Evolutionary conservation across 306 rosid species (phyloP).

Genomic region (Neltuma alba): DNA sequence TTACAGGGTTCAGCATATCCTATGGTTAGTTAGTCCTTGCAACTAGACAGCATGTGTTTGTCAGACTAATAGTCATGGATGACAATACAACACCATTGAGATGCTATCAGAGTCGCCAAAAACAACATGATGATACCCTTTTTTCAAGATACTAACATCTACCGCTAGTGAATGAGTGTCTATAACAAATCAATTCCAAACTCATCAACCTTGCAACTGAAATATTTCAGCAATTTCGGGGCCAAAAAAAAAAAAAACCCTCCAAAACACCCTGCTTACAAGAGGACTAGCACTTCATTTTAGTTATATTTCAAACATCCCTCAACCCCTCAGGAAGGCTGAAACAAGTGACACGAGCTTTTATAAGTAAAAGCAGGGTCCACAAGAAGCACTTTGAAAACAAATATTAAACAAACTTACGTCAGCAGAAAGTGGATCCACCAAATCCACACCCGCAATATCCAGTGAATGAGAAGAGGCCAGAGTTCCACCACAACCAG

Average conservation of each 20-base stretch:
- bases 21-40: conserved; percentile 7
- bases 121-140: conserved; percentile 18
- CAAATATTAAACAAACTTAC: conserved; percentile 56
- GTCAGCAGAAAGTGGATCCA: conserved; percentile 94
- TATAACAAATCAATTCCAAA: conserved; percentile 24
- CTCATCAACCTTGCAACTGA: conserved; percentile 19
- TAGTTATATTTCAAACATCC: conserved; percentile 12
- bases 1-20: conserved; percentile 4
- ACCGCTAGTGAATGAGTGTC: conserved; percentile 19
- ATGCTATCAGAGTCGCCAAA: conserved; percentile 19
- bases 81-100: conserved; percentile 1
- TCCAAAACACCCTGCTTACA: conserved; percentile 24
- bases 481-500: conserved; percentile 98
- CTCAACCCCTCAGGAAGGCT: conserved; percentile 23
- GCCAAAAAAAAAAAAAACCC: conserved; percentile 23
- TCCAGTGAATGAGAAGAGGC: conserved; percentile 97
- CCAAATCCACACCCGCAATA: conserved; percentile 97
- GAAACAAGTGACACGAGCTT: neutral
- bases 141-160: conserved; percentile 18
- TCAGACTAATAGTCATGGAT: neutral
- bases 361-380: neutral
- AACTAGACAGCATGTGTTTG: conserved; percentile 16
- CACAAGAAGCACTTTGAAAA: conserved; percentile 25
- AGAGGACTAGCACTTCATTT: conserved; percentile 17
- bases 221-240: conserved; percentile 11